phyloP scores from a whole-genome alignment of 192 early-diverging fungal genomes.

The Coemansia asiatica region DNA sequence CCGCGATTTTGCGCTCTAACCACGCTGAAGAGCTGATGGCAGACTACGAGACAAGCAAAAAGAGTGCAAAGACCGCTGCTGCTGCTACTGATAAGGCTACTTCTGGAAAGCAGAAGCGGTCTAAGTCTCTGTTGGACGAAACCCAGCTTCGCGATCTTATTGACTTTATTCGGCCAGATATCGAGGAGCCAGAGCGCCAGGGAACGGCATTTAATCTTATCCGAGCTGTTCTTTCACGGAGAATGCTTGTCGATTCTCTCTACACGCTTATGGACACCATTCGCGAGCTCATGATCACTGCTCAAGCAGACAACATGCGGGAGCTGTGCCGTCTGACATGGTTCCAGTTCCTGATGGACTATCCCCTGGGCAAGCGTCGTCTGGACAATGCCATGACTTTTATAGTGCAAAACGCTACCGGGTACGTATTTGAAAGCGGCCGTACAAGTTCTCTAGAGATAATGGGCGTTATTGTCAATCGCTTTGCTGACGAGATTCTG shows the following conservation, averaged over 20 bases:
- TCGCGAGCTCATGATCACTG: slow-evolving; percentile 80
- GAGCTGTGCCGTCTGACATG: slow-evolving; percentile 80
- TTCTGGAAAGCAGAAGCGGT: slow-evolving; percentile 9
- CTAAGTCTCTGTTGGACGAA: slow-evolving; percentile 35
- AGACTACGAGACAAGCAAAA: slow-evolving; percentile 24
- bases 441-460: slow-evolving; percentile 88
- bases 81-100: slow-evolving; percentile 10
- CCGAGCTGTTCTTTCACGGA: slow-evolving; percentile 79
- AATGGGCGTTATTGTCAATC: slow-evolving; percentile 73
- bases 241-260: slow-evolving; percentile 83
- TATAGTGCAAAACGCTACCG: slow-evolving; percentile 81
- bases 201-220: slow-evolving; percentile 83
- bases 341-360: slow-evolving; percentile 92
- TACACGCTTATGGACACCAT: slow-evolving; percentile 93
- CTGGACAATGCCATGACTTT: slow-evolving; percentile 84
- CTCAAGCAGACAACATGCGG: slow-evolving; percentile 73
- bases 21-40: slow-evolving; percentile 65
- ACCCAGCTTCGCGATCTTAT: slow-evolving; percentile 77
- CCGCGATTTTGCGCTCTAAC: slow-evolving; percentile 75
- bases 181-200: slow-evolving; percentile 87
- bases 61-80: slow-evolving; percentile 5
- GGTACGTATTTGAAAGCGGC: slow-evolving; percentile 89
- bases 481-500: slow-evolving; percentile 74
- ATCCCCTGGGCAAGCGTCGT: slow-evolving; percentile 84
- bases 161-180: slow-evolving; percentile 77